A percentile compares a stretch with the other conserved stretches of the same genome.
phyloP scores from a whole-genome alignment of 2,329 filamentous ascomycete species.

The Aspergillus sp. region DNA sequence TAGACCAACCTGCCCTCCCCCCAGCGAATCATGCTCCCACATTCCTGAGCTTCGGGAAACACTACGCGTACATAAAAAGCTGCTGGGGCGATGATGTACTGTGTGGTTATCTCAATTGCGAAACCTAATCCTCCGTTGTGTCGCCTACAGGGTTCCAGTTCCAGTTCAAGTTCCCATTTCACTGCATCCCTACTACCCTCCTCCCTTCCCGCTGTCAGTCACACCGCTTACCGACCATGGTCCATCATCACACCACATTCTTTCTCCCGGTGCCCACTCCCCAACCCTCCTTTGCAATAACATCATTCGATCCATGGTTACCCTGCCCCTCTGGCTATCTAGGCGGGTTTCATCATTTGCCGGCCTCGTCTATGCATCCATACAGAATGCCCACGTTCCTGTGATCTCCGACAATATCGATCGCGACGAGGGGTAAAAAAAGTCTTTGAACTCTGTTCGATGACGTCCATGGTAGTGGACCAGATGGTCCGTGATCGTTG shows the following conservation, averaged over 20 bases:
- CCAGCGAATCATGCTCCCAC: neutral
- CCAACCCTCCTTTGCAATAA: conserved; percentile 7
- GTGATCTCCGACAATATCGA: conserved; percentile 14
- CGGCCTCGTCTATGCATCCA: neutral
- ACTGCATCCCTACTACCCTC: neutral
- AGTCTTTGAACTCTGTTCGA: neutral
- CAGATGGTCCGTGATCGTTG: conserved; percentile 3
- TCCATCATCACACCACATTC: conserved; percentile 27
- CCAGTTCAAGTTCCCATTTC: neutral
- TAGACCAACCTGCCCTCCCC: neutral
- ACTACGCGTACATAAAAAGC: neutral
- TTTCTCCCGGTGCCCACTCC: conserved; percentile 11
- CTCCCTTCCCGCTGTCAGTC: conserved; percentile 20
- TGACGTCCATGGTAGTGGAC: conserved; percentile 11
- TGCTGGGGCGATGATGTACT: conserved; percentile 6
- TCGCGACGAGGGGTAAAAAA: conserved; percentile 5
- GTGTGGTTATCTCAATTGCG: conserved; percentile 10
- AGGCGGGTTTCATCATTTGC: neutral
- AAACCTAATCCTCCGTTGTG: conserved; percentile 6
- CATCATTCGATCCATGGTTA: conserved; percentile 13
- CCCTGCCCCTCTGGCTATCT: neutral
- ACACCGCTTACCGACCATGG: conserved; percentile 30
- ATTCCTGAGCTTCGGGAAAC: neutral
- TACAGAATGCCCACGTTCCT: conserved; percentile 14
- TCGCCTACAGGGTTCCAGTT: neutral